These are phyloP conservation scores for Hanseniaspora uvarum DNA, from an alignment of 1,139 yeast genomes.

Conservation along the genomic window DNA sequence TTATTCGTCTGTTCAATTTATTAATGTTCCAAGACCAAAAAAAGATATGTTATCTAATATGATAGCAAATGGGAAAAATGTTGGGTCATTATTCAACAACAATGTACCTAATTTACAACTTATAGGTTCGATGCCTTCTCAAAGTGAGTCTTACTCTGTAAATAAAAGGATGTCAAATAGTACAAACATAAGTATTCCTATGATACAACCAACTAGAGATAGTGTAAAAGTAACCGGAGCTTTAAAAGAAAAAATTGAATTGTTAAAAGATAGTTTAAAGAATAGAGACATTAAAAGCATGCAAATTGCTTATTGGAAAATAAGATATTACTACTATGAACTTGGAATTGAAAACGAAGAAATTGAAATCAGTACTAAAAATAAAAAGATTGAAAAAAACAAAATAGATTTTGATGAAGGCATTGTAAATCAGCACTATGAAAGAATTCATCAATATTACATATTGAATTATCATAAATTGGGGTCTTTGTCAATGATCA, in stretches of 20 bases:
- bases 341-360: slow-evolving; percentile 39
- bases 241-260: slow-evolving; percentile 61
- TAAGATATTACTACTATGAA: slow-evolving; percentile 62
- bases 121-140: slow-evolving; percentile 52
- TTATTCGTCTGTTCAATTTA: slow-evolving; percentile 45
- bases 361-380: not conserved
- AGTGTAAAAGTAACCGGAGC: slow-evolving; percentile 42
- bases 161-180: slow-evolving; percentile 53
- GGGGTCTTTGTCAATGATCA: slow-evolving; percentile 52
- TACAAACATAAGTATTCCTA: slow-evolving; percentile 70
- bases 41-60: slow-evolving; percentile 34
- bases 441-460: slow-evolving; percentile 56
- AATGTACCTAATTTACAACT: slow-evolving; percentile 6
- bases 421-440: slow-evolving; percentile 35
- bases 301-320: slow-evolving; percentile 64
- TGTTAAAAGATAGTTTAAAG: slow-evolving; percentile 52
- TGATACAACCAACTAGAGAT: slow-evolving; percentile 50
- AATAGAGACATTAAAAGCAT: slow-evolving; percentile 51
- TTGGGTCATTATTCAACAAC: not conserved
- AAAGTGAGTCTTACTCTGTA: slow-evolving; percentile 47
- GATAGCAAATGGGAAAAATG: slow-evolving; percentile 34
- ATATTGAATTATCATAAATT: slow-evolving; percentile 42
- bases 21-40: slow-evolving; percentile 55
- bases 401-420: not conserved
- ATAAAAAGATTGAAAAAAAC: not conserved